These are phyloP conservation scores for Mortierella hygrophila DNA, from an alignment of 192 early-diverging fungal species.

Conservation along the genomic window DNA sequence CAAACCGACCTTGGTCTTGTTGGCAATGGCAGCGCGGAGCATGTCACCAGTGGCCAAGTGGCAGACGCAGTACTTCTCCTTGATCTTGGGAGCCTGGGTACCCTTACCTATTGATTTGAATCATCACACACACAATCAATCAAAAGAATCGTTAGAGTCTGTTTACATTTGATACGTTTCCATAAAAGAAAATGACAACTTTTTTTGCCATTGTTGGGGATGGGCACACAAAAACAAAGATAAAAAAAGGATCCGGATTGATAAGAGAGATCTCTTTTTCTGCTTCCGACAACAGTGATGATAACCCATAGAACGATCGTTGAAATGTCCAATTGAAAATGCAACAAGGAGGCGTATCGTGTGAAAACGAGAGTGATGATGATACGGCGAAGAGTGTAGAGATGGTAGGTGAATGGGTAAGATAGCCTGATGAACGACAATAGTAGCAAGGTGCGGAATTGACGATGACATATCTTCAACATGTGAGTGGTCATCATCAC, in stretches of 20 bases:
- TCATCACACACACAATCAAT: background rate
- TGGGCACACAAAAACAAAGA: background rate
- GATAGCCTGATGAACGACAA: background rate
- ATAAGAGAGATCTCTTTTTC: slow-evolving; percentile 2
- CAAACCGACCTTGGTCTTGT: slow-evolving; percentile 92
- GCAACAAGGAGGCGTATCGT: background rate
- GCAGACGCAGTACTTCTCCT: slow-evolving; percentile 96
- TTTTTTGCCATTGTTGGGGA: slow-evolving; percentile 1
- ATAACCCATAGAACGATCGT: background rate
- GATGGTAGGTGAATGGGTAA: background rate
- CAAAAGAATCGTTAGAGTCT: background rate
- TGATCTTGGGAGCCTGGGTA: slow-evolving; percentile 96
- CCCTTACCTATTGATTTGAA: slow-evolving; percentile 75
- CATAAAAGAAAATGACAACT: background rate
- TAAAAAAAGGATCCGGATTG: background rate
- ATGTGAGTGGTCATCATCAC: slow-evolving; percentile 25
- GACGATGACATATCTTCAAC: slow-evolving; percentile 21
- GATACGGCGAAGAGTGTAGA: background rate
- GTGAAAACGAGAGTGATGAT: background rate
- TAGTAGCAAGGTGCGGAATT: background rate
- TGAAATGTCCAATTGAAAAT: background rate
- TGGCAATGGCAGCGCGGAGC: slow-evolving; percentile 95
- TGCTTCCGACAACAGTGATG: background rate
- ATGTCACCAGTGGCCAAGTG: slow-evolving; percentile 99
- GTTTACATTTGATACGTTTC: background rate